Base-by-base conservation (phyloP, 2,329 filamentous ascomycete genomes). In the Apiospora aurea region DNA sequence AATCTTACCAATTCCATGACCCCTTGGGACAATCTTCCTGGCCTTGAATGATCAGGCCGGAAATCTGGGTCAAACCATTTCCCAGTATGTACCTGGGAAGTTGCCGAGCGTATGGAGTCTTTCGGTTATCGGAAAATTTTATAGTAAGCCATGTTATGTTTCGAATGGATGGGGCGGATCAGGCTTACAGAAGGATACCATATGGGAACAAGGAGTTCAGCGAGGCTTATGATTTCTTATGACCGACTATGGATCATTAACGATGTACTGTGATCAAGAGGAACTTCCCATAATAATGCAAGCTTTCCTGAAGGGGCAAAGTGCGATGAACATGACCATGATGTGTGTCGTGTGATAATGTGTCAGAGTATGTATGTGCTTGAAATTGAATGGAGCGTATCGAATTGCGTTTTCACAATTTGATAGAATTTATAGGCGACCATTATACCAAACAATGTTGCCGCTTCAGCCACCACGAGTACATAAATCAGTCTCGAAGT, bases 1-100 rank as follows among this genome's bases (percentile, higher is more conserved):
- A 76, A 74, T 49, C 67, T 81, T 18, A 76, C 76, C 8, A 73
- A 71, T 10, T 77, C 77, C 1, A 75, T 80, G 72, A 67, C 53
- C 13, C 70, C 70, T 7, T 73, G 72, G 72, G 72, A 73, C n/a
- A 66, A 71, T 7, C 67, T 73, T 18, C 38, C 68, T 34, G 69
- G 69, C 2, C 44, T 73, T 26, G 72, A 73, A 66, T 73, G 61
- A 73, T 61, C 67, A 68, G 6, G 34, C 13, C 29, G n/a, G 34
- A 14, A 4, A 10, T n/a, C 21, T 13, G n/a, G 34, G 2, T 41
- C 57, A 34, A 14, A 18, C 34, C 13, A 14, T 8, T 26, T 10
- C 21, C 16, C 16, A 21, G 57, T 18, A n/a, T 61, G 18, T 61
- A 26, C 8, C 16, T 38, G 53, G 18, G 53, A n/a, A 38, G 53